Percentiles rank a stretch among this genome's conserved stretches.
Conservation (phyloP, 2,329 filamentous ascomycete species). For the Colletotrichum sp. region DNA sequence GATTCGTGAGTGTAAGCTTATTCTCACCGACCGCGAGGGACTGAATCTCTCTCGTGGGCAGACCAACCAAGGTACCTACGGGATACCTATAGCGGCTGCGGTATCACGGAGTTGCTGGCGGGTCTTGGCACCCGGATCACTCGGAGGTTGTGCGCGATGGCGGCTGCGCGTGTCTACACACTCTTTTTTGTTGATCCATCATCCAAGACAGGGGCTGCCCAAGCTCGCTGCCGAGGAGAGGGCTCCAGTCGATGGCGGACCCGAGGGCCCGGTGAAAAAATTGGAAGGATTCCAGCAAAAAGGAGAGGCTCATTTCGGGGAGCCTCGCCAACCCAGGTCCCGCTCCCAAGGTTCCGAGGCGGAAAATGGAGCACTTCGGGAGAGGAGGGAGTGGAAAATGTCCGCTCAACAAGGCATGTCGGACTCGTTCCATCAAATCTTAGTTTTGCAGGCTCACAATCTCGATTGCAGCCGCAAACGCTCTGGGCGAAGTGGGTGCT, state of each 20-base stretch:
- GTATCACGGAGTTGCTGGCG: constrained; percentile 8
- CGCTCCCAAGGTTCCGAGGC: constrained; percentile 9
- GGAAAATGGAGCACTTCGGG: background rate
- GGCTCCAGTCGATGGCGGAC: background rate
- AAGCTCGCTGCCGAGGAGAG: background rate
- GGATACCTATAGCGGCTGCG: background rate
- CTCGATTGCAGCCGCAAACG: constrained; percentile 6
- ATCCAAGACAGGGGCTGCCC: constrained; percentile 2
- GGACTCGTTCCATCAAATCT: constrained; percentile 6
- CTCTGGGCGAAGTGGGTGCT: background rate
- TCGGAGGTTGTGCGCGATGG: constrained; percentile 12
- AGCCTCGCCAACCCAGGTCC: constrained; percentile 1
- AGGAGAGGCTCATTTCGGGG: constrained; percentile 13
- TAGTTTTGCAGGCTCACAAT: constrained; percentile 4
- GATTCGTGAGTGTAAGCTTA: constrained; percentile 14
- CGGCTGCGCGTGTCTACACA: constrained; percentile 3
- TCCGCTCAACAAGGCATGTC: background rate
- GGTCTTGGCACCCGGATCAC: constrained; percentile 19
- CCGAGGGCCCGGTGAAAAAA: background rate
- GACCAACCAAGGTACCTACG: background rate
- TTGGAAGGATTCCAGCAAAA: background rate
- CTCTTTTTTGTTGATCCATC: background rate
- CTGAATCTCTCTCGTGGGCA: background rate
- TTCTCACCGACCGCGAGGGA: constrained; percentile 5
- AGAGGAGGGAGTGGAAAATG: constrained; percentile 6